Evolutionary conservation across 495 filamentous ascomycete species (phyloP).

Genomic region (Cercophora newfieldiana): DNA sequence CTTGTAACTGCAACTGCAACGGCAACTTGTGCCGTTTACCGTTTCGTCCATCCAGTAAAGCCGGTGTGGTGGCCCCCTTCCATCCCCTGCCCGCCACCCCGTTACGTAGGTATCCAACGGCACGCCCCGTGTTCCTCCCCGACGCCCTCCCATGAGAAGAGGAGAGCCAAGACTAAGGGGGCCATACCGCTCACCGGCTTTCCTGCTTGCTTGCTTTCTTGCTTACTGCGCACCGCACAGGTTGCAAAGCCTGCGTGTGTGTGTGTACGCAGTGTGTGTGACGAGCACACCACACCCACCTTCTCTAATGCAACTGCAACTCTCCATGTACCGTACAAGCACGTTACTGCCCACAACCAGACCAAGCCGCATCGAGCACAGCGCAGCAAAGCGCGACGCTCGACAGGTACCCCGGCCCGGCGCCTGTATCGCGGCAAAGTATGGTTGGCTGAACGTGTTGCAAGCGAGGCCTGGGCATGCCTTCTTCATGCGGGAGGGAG

Average conservation of each 20-base stretch:
- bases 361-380: too few species aligned
- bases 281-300: background rate
- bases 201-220: background rate
- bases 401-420: background rate
- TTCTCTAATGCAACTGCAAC: background rate
- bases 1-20: too few species aligned
- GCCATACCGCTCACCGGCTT: background rate
- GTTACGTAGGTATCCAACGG: too few species aligned
- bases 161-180: too few species aligned
- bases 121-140: too few species aligned
- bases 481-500: constrained; percentile 1
- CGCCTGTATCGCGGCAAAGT: constrained; percentile 3
- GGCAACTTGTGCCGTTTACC: too few species aligned
- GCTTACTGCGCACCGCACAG: background rate
- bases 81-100: too few species aligned
- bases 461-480: background rate
- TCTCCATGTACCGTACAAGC: background rate
- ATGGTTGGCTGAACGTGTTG: background rate
- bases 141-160: too few species aligned
- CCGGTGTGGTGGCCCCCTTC: too few species aligned
- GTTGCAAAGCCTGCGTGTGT: too few species aligned
- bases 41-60: too few species aligned
- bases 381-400: too few species aligned
- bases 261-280: background rate
- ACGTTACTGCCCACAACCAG: background rate